Evolutionary conservation across 106 monocot species (phyloP).

Genomic region (Amphibolis antarctica): DNA sequence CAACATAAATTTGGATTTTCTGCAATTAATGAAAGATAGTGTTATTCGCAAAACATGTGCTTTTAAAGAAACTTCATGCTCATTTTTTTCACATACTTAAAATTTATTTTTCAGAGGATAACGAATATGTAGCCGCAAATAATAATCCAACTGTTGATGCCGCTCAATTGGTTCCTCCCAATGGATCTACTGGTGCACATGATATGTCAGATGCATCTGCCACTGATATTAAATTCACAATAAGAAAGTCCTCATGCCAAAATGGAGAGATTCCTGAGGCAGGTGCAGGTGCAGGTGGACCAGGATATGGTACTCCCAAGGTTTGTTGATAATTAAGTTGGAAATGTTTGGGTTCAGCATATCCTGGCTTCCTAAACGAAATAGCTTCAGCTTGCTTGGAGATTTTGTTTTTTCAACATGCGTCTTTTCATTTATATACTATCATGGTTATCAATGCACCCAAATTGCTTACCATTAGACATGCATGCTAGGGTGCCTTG

Average conservation of each 20-base stretch:
- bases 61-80: neutral
- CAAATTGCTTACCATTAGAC: too few species aligned
- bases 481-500: too few species aligned
- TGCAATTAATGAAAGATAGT: too few species aligned
- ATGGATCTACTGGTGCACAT: constrained; percentile 17
- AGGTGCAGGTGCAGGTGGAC: constrained; percentile 23
- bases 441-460: too few species aligned
- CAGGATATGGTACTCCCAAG: constrained; percentile 89
- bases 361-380: too few species aligned
- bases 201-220: constrained; percentile 30
- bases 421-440: neutral
- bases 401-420: too few species aligned
- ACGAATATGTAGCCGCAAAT: constrained; percentile 9
- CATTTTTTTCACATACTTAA: neutral
- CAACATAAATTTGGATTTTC: too few species aligned
- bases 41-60: neutral
- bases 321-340: constrained; percentile 16
- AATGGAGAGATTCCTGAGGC: constrained; percentile 33
- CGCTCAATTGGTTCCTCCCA: neutral
- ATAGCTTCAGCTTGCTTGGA: too few species aligned
- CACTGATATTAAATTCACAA: constrained; percentile 38
- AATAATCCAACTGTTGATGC: constrained; percentile 4
- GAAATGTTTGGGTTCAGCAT: neutral
- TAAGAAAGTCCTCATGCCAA: constrained; percentile 64
- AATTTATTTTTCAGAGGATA: constrained; percentile 15